Conservation (phyloP, 257 asterid genomes). For the Thymus mandschuricus region DNA sequence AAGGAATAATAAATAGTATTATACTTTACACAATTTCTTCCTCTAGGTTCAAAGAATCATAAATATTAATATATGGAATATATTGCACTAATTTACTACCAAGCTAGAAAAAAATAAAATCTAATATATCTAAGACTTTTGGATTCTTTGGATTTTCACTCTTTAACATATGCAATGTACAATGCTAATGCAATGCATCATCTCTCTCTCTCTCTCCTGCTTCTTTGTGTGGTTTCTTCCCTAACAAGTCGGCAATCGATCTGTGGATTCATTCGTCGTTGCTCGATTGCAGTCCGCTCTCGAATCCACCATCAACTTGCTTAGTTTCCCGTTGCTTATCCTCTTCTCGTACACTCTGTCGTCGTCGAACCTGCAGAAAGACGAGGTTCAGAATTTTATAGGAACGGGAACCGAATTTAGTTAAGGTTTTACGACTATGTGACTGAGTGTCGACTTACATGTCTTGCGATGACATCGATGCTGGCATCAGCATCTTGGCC, state of each 20-base stretch:
- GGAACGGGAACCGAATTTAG: not conserved
- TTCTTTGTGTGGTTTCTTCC: no score
- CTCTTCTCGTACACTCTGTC: conserved; percentile 59
- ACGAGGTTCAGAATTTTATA: not conserved
- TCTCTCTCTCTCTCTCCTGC: not conserved
- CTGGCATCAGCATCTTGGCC: conserved; percentile 53
- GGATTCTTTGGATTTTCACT: conserved; percentile 15
- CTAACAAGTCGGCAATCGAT: not conserved
- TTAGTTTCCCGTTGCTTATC: conserved; percentile 77
- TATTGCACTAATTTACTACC: not conserved
- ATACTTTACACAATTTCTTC: conserved; percentile 18
- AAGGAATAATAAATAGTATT: conserved; percentile 13
- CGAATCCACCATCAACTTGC: conserved; percentile 74
- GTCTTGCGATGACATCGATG: conserved; percentile 31
- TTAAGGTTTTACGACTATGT: not conserved
- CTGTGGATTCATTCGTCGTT: conserved; percentile 9
- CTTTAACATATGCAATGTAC: conserved; percentile 30
- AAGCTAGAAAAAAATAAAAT: not conserved
- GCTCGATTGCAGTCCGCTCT: conserved; percentile 38
- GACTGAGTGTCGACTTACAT: conserved; percentile 20
- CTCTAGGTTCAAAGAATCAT: conserved; percentile 43
- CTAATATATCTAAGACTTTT: conserved; percentile 20
- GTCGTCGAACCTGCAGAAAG: conserved; percentile 55
- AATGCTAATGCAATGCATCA: conserved; percentile 17
- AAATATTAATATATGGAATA: not conserved